Percentiles rank a stretch among this genome's conserved stretches.
phyloP scores from a whole-genome alignment of 352 stramenopile species.

The Pythium plurisporium region DNA sequence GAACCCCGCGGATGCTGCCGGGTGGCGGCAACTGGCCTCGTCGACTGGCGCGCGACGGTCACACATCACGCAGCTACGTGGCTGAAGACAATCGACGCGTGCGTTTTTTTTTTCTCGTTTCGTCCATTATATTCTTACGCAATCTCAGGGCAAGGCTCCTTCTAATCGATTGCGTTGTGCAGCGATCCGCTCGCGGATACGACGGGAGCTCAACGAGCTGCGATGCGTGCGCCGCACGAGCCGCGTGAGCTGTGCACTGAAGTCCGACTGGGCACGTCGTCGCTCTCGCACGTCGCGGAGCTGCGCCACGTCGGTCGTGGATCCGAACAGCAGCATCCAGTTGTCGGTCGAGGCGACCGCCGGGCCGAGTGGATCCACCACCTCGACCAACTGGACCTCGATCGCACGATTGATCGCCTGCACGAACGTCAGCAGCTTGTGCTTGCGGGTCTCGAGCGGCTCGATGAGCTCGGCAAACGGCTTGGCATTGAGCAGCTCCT shows the following conservation, averaged over 20 bases:
- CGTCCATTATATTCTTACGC: too few species aligned
- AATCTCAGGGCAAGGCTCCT: too few species aligned
- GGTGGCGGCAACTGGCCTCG: too few species aligned
- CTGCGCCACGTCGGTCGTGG: conserved; percentile 20
- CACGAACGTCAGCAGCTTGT: conserved; percentile 56
- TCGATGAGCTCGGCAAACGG: conserved; percentile 68
- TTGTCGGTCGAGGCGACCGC: conserved; percentile 62
- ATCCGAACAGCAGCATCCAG: conserved; percentile 76
- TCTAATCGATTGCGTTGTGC: too few species aligned
- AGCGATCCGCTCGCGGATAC: conserved; percentile 72
- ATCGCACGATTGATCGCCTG: conserved; percentile 62
- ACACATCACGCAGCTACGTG: too few species aligned
- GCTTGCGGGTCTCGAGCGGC: conserved; percentile 48
- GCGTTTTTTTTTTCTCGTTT: too few species aligned
- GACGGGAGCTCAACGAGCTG: conserved; percentile 82
- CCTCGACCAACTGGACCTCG: conserved; percentile 58
- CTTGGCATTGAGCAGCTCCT: conserved; percentile 79
- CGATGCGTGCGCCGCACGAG: conserved; percentile 78
- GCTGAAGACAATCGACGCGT: too few species aligned
- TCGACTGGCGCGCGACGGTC: too few species aligned
- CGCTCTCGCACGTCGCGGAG: conserved; percentile 7
- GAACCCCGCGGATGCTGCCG: too few species aligned
- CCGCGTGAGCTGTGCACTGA: conserved; percentile 48
- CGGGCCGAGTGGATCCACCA: conserved; percentile 84
- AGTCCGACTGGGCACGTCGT: conserved; percentile 20